A percentile compares a stretch with the other conserved stretches of the same genome.
Evolutionary conservation across 2,329 filamentous ascomycete genomes (phyloP).

Genomic region (Penicillium sp.): DNA sequence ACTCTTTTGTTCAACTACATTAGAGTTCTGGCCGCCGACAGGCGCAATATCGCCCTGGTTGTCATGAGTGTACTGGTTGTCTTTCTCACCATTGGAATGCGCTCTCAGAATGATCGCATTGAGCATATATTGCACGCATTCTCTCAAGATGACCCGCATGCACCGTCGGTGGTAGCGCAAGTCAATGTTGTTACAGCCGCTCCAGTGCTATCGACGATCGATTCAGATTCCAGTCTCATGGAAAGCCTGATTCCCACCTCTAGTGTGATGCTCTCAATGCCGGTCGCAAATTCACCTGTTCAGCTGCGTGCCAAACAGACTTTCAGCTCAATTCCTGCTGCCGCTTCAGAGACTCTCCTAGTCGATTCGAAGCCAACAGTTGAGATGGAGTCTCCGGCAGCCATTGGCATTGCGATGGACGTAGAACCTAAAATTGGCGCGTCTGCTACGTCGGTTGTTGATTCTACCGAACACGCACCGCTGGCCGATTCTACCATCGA

Average conservation of each 20-base stretch:
- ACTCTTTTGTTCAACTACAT: constrained; percentile 51
- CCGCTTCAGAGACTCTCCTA: not conserved
- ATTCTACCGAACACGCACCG: too few species aligned
- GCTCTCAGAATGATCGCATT: not conserved
- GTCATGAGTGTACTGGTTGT: constrained; percentile 11
- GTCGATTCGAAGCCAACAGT: not conserved
- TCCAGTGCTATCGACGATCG: not conserved
- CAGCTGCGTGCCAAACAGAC: not conserved
- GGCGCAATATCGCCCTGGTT: constrained; percentile 43
- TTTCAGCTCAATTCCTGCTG: not conserved
- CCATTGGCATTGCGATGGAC: not conserved
- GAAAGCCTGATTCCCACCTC: not conserved
- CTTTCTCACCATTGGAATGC: constrained; percentile 11
- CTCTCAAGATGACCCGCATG: not conserved
- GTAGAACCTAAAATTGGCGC: not conserved
- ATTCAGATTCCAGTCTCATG: not conserved
- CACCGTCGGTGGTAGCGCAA: not conserved
- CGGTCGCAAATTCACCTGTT: not conserved
- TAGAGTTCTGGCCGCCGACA: constrained; percentile 47
- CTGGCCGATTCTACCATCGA: too few species aligned
- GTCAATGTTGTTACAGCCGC: not conserved
- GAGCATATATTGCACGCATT: constrained; percentile 12
- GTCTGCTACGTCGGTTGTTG: not conserved
- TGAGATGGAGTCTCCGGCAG: not conserved
- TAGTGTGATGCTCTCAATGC: not conserved